Evolutionary conservation across 352 stramenopile species (phyloP), one percentile per base, ranked within the genome.

Genomic region (Elongisporangium anandrum): DNA sequence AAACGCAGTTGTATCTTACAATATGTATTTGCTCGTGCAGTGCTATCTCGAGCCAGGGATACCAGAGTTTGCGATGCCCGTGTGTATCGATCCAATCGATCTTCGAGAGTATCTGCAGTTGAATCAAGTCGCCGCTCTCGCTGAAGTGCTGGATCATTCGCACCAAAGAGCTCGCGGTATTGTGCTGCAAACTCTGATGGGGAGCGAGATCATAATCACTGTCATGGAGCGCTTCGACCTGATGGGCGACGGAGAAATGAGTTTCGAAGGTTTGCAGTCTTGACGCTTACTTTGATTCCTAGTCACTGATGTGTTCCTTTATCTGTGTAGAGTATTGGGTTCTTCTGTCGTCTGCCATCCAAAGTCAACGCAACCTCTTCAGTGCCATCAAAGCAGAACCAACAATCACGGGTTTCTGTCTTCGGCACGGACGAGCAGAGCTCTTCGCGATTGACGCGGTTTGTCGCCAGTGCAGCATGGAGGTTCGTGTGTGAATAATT

Each of bases 231-330:
- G 69, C 22, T 92, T 92, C 56, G 81, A 92, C 53, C 69, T 56
- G 2, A 50, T 79, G 19, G 81, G 79, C n/a, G 73, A 59, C 1
- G 70, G 77, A 0, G 70, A 85, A 54, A 72, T 90, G 67, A 79
- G 72, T 59, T 85, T 88, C 55, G 72, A 88, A 63, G 73, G 77
- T 85, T 21, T 12, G 48, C n/a, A n/a, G n/a, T n/a, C n/a, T 53
- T 8, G 7, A 54, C 5, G 19, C n/a, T 34, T 17, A 10, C 15
- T 5, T 16, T 15, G n/a, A 4, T 41, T 12, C 38, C 51, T 24
- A 15, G 34, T 16, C 9, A 54, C n/a, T 58, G 7, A 52, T 34
- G 34, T 50, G 13, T 45, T 21, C 7, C 6, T 12, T 45, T 45
- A 2, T 45, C 2, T 17, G 34, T 12, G 10, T 12, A 45, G 34